Evolutionary conservation across 768 basidiomycete species (phyloP).

Genomic region (Daedalea quercina): DNA sequence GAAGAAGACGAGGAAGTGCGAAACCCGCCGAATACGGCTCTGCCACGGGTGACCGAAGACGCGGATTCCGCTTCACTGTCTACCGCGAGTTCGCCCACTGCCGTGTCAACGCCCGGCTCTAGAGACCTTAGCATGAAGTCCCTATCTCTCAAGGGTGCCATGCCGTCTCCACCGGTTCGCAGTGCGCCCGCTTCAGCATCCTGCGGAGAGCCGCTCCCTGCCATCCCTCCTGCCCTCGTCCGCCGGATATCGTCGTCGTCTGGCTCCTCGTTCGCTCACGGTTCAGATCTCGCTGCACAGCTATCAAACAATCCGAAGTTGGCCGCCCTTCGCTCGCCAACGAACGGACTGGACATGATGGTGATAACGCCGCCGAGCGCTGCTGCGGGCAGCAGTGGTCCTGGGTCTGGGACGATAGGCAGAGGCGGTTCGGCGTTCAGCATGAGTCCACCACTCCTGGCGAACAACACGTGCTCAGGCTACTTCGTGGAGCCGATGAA

Average conservation of each 20-base stretch:
- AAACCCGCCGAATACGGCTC: not conserved
- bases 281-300: constrained; percentile 37
- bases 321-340: constrained; percentile 36
- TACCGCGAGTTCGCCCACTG: too few relatives aligned
- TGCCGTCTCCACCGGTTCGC: not conserved
- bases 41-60: not conserved
- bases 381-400: too few relatives aligned
- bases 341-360: constrained; percentile 19
- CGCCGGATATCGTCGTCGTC: constrained; percentile 14
- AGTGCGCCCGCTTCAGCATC: not conserved
- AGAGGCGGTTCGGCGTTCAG: constrained; percentile 17
- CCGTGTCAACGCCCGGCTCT: too few relatives aligned
- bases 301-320: constrained; percentile 41
- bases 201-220: not conserved
- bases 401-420: constrained; percentile 8
- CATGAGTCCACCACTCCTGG: constrained; percentile 57
- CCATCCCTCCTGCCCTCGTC: constrained; percentile 7
- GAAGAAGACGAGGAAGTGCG: constrained; percentile 20
- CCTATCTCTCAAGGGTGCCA: not conserved
- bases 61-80: too few relatives aligned
- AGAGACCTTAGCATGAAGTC: not conserved
- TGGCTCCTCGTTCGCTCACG: constrained; percentile 18
- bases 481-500: constrained; percentile 97
- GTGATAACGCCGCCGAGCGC: constrained; percentile 10
- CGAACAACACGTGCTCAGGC: constrained; percentile 84